phyloP scores from a whole-genome alignment of 257 asterid genomes.

The Nicotiana paniculata region DNA sequence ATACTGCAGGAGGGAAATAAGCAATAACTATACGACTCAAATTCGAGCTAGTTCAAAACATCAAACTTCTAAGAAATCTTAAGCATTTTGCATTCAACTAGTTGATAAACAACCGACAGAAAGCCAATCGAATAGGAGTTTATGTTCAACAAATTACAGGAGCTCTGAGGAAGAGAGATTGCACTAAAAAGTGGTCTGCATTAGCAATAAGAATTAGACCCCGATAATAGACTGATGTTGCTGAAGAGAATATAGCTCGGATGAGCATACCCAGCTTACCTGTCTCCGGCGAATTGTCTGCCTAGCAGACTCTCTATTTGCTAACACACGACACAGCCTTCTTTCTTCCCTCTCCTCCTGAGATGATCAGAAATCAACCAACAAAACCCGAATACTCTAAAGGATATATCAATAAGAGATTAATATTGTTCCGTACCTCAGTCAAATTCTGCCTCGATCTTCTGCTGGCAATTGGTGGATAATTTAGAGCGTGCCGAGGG shows the following conservation, averaged over 20 bases:
- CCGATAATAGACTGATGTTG: neutral
- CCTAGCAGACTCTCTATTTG: conserved; percentile 93
- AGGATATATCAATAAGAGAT: neutral
- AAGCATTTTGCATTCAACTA: neutral
- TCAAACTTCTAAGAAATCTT: neutral
- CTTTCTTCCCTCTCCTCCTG: conserved; percentile 69
- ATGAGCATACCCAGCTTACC: conserved; percentile 25
- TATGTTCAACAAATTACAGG: neutral
- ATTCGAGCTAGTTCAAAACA: neutral
- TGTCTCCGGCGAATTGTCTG: conserved; percentile 83
- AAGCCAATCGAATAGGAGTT: neutral
- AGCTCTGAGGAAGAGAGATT: neutral
- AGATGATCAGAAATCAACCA: neutral
- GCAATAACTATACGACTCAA: neutral
- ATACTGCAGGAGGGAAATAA: neutral
- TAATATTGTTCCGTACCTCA: conserved; percentile 28
- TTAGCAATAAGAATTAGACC: neutral
- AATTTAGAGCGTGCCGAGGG: conserved; percentile 16
- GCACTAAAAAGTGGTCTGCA: neutral
- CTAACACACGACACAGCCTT: conserved; percentile 52
- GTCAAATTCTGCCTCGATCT: conserved; percentile 37
- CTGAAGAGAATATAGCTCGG: neutral
- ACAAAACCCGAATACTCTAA: neutral
- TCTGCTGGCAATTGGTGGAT: conserved; percentile 12
- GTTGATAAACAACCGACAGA: neutral